These are phyloP conservation scores for Arthroderma sp. DNA, from an alignment of 2,329 filamentous ascomycete species.

Conservation along the genomic window DNA sequence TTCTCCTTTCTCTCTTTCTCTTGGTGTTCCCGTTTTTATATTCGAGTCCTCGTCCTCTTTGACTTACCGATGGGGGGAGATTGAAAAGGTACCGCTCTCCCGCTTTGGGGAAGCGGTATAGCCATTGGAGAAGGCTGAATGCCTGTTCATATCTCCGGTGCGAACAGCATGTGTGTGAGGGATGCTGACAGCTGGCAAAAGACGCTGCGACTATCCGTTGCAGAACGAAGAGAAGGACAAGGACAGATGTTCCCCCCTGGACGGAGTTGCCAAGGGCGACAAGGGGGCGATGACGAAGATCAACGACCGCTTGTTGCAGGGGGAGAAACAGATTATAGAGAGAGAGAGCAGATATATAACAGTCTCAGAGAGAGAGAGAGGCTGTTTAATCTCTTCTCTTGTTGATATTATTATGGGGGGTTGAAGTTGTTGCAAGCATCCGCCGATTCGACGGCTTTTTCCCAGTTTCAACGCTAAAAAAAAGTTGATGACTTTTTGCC, in stretches of 20 bases:
- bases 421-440: too few relatives aligned
- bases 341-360: too few relatives aligned
- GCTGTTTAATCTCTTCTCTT: too few relatives aligned
- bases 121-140: constrained; percentile 75
- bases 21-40: background rate
- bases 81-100: constrained; percentile 62
- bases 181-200: background rate
- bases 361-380: too few relatives aligned
- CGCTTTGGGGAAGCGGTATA: constrained; percentile 55
- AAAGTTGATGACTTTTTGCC: background rate
- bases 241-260: background rate
- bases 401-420: too few relatives aligned
- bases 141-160: constrained; percentile 64
- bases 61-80: constrained; percentile 74
- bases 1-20: background rate
- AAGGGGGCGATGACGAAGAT: background rate
- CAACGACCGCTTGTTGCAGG: background rate
- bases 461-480: too few relatives aligned
- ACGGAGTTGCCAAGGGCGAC: background rate
- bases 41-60: background rate
- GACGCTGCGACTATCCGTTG: background rate
- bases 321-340: background rate
- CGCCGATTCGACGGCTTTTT: too few relatives aligned
- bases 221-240: background rate
- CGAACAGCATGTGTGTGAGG: constrained; percentile 22